Base-by-base conservation (phyloP, 257 asterid genomes). In the Anisodus tanguticus region DNA sequence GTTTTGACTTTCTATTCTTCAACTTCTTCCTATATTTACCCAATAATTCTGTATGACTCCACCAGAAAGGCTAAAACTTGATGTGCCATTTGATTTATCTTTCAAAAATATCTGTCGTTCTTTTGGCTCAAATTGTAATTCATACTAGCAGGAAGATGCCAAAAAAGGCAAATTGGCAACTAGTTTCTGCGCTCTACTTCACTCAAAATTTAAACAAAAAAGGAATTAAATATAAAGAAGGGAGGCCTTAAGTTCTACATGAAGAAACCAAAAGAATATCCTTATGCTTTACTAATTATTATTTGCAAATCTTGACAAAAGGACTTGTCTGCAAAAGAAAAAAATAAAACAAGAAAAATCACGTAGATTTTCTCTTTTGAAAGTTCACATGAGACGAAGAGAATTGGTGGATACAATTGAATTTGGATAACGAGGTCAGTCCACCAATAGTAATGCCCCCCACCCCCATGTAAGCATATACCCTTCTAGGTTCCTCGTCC, bases 341-440 rank as follows among this genome's bases (percentile, higher is more conserved):
- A 19, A 22, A 72, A 45, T 0, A 72, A 47, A 49, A 76, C 22
- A 76, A 74, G 43, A 74, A 74, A 51, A 51, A 76, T 51, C 63
- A 76, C 63, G 47, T 9, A 12, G 54, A 72, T 70, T 80, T 83
- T 86, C 70, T 64, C 84, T 47, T 80, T 86, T 70, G 76, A 74
- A 85, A 83, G 84, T 72, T 89, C 94, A 91, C 89, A 90, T 84
- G 94, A 83, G 55, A 87, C 93, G 79, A 90, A 49, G 57, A 47
- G 84, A 90, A 92, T 80, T 91, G 91, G 97, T 95, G 98, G 98
- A 89, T 80, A 85, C 54, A 64, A 87, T 85, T 88, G 83, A 90
- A 88, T 90, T 84, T 90, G 97, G 98, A 93, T 95, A 95, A 88
- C 87, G 76, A 86, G 92, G 89, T 88, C 47, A 85, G 54, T 72